Percentiles rank a stretch among this genome's conserved stretches.
Conservation (phyloP, 2,329 filamentous ascomycete genomes). For the Dothiorella sarmentorum region DNA sequence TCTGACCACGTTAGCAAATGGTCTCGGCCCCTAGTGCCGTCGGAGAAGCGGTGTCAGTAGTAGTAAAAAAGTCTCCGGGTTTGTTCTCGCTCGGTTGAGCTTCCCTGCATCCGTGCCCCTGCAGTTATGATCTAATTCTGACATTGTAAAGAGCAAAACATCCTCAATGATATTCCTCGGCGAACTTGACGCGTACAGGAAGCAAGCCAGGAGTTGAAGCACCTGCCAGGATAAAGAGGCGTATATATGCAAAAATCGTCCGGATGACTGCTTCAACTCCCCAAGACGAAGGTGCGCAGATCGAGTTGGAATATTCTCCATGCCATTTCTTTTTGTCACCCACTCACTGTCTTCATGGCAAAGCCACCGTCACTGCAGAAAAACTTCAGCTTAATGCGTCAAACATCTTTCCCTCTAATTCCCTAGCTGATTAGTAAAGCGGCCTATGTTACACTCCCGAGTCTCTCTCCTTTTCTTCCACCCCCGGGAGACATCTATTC, state of each 20-base stretch:
- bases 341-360: background rate
- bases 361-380: background rate
- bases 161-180: too few relatives aligned
- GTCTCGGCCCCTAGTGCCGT: background rate
- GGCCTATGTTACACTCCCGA: conserved; percentile 14
- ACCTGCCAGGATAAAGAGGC: too few relatives aligned
- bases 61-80: background rate
- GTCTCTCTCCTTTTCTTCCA: background rate
- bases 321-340: background rate
- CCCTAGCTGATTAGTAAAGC: conserved; percentile 11
- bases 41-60: background rate
- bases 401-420: conserved; percentile 11
- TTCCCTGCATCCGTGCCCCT: background rate
- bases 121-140: background rate
- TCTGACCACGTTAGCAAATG: background rate
- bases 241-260: too few relatives aligned
- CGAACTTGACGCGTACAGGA: too few relatives aligned
- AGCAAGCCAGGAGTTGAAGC: too few relatives aligned
- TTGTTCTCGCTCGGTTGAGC: background rate
- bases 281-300: background rate
- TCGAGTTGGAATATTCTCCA: too few relatives aligned
- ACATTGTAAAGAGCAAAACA: background rate
- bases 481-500: conserved; percentile 7
- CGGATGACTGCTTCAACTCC: too few relatives aligned
- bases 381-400: background rate